Evolutionary conservation across 331 rosid genomes (phyloP), one percentile per base, ranked within the genome.

Genomic region (Ulmus americana): DNA sequence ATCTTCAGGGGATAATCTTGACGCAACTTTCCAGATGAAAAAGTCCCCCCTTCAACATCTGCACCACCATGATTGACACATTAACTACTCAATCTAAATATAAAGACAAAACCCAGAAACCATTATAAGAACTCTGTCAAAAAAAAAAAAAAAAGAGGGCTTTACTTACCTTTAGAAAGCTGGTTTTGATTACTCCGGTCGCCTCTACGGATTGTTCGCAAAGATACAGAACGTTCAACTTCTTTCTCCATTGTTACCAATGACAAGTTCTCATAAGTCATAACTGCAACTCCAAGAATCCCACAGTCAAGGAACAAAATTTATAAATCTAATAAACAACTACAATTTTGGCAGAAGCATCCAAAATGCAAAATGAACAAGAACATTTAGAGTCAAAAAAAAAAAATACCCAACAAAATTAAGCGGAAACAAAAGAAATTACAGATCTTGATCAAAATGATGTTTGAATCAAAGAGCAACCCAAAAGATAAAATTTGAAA

Each of bases 1-100:
- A 85, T 79, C 88, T 81, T 89, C 77, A 89, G 66, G 20, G 91
- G 81, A 75, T 78, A 77, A 80, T 89, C 97, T 39, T 81, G 84
- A 51, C 82, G 70, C 49, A 76, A 63, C 81, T 76, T 87, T 82
- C 77, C 94, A 2, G 79, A 62, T 54, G 82, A 74, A 74, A 76
- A 49, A 1, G 78, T 35, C 45, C 82, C 83, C 65, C 18, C 88
- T 77, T 88, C 96, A 68, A 77, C 75, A 81, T 88, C 95, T 91
- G 81, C 81, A 76, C 64, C 62, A 74, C 69, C 71, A 64, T 28
- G 42, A 63, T 38, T 61, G 40, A 69, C 65, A 56, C 68, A 73
- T 43, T 54, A 54, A 54, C 63, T 57, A 67, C 55, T 71, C 59
- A 61, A 52, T 69, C 66, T 55, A 65, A 7, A 10, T 58, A 65